Base-by-base conservation (phyloP, 2,329 filamentous ascomycete genomes). In the Fusarium aywerte region DNA sequence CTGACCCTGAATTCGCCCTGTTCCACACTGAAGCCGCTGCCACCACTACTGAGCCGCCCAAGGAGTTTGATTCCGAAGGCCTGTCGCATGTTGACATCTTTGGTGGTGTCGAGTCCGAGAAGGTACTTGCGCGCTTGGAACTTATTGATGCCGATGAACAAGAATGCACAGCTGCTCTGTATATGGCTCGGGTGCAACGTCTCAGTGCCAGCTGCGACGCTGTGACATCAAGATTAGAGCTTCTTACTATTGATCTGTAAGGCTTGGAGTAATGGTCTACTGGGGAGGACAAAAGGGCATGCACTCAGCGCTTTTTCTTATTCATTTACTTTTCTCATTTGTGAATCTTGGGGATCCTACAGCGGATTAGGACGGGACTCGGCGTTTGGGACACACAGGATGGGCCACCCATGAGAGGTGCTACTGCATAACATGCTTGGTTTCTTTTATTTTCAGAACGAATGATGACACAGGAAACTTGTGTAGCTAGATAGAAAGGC, bases 81-180 rank as follows among this genome's bases (percentile, higher is more conserved):
- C 75, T 83, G 51, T 73, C 76, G 39, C 62, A 78, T 65, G 58
- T 79, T 62, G 75, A 82, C 66, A 77, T 85, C 65, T 84, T 86
- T 43, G 84, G 84, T 44, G 85, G 84, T 35, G 80, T 91, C 60
- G 81, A 85, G 62, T 75, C 85, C 2, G 89, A 91, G 70, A 94
- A 94, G 82, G 79, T 84, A 4, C 80, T 88, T 45, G 80, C 86
- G 15, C 83, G 86, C 47, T 87, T 86, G 71, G 86, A 91, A 68
- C 83, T 93, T n/a, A 80, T 91, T 29, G 85, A 91, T 55, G 82
- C 81, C 25, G 80, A 82, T 2, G 80, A 85, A 59, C 83, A 85
- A 52, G 83, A 84, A 49, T 75, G 75, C 10, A 71, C 76, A 25
- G 81, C 83, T 27, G 75, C 75, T 10, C 67, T 83, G 20, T 80